Evolutionary conservation across 176 grass and related monocot species (phyloP).

Genomic region (Rhipidocladum racemiflorum): DNA sequence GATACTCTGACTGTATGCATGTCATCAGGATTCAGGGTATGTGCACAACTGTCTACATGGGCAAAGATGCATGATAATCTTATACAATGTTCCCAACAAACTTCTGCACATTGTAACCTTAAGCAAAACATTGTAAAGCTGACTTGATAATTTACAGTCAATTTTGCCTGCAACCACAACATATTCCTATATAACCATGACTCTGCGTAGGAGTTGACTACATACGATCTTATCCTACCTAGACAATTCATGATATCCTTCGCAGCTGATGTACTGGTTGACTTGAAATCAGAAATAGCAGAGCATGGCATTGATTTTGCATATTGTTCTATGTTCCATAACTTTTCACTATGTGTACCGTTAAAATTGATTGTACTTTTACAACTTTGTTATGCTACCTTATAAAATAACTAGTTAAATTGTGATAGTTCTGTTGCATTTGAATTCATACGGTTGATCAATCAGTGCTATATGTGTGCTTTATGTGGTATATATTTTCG

Average conservation of each 20-base stretch:
- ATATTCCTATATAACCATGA: not conserved
- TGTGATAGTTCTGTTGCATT: no score
- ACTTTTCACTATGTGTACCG: no score
- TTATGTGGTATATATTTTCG: no score
- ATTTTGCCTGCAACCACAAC: not conserved
- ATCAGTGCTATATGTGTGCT: no score
- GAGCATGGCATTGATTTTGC: not conserved
- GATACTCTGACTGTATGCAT: not conserved
- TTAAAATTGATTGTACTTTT: no score
- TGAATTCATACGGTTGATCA: no score
- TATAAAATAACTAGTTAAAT: no score
- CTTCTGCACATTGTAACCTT: not conserved
- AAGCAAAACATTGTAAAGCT: not conserved
- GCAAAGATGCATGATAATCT: not conserved
- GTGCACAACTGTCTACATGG: conserved; percentile 6
- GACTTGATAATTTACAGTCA: not conserved
- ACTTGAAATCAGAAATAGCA: not conserved
- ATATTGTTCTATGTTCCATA: no score
- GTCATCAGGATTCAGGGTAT: not conserved
- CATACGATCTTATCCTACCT: not conserved
- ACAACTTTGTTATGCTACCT: no score
- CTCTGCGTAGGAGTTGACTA: not conserved
- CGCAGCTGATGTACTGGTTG: conserved; percentile 3
- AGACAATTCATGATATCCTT: not conserved
- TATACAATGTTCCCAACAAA: not conserved